phyloP scores from a whole-genome alignment of 768 basidiomycete genomes.

The Clitopilus hobsonii region DNA sequence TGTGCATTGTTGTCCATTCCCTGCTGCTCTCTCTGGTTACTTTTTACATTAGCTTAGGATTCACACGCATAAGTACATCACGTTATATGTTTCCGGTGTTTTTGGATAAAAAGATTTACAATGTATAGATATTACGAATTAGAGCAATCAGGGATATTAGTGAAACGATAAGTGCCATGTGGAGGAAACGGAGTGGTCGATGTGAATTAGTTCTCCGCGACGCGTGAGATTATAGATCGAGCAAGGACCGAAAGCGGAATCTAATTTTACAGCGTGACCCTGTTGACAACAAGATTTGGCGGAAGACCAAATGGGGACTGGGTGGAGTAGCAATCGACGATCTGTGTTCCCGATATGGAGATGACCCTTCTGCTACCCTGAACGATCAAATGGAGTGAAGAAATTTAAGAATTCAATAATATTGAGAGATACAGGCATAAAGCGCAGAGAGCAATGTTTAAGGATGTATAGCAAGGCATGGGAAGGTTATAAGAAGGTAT shows the following conservation, averaged over 20 bases:
- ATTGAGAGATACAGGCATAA: slow-evolving; percentile 1
- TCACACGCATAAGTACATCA: not conserved
- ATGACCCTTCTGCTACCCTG: not conserved
- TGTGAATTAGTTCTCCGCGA: slow-evolving; percentile 18
- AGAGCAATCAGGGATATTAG: slow-evolving; percentile 3
- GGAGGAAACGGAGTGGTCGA: not conserved
- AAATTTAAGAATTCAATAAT: slow-evolving; percentile 4
- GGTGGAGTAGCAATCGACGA: slow-evolving; percentile 17
- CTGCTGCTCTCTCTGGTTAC: not conserved
- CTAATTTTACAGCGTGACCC: slow-evolving; percentile 18
- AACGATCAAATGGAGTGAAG: slow-evolving; percentile 14
- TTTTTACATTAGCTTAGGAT: not conserved
- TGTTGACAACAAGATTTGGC: slow-evolving; percentile 22
- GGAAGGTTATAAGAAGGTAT: slow-evolving; percentile 19
- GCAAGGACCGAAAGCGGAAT: slow-evolving; percentile 20
- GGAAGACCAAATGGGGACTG: slow-evolving; percentile 17
- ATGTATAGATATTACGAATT: slow-evolving; percentile 1
- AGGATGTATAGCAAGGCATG: not conserved
- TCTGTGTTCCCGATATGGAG: slow-evolving; percentile 20
- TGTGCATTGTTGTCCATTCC: slow-evolving; percentile 2
- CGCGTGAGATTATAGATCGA: slow-evolving; percentile 16
- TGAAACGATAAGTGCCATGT: slow-evolving; percentile 1
- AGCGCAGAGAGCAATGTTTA: not conserved
- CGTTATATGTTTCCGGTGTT: not conserved
- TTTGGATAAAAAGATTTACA: slow-evolving; percentile 1